Conservation (phyloP, 768 basidiomycete species). For the Termitomyces sp. region DNA sequence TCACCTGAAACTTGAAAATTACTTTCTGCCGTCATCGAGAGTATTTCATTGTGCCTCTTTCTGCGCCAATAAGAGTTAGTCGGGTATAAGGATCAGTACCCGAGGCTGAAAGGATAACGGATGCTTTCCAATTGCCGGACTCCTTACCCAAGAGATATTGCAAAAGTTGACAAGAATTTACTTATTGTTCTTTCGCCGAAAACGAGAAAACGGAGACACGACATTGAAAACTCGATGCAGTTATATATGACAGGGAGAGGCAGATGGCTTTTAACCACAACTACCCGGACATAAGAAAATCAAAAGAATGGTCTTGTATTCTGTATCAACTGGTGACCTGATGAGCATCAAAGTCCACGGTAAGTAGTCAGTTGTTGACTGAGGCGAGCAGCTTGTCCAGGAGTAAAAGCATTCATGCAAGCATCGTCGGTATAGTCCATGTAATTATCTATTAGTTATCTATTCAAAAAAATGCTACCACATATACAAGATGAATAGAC, state of each 20-base stretch:
- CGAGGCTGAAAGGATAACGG: too few relatives aligned
- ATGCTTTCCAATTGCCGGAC: too few relatives aligned
- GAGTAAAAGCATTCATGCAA: not conserved
- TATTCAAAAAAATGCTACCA: not conserved
- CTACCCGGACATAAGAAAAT: not conserved
- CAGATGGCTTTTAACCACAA: too few relatives aligned
- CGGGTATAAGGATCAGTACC: too few relatives aligned
- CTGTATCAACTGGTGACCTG: not conserved
- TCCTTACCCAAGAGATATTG: too few relatives aligned
- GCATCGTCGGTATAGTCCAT: not conserved
- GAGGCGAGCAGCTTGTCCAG: not conserved
- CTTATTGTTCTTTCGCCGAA: too few relatives aligned
- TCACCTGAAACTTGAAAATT: too few relatives aligned
- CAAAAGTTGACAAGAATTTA: too few relatives aligned
- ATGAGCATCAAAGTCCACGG: not conserved
- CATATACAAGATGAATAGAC: not conserved
- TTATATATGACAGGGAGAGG: not conserved
- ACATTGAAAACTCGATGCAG: not conserved
- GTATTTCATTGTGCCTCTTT: too few relatives aligned
- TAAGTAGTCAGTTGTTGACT: not conserved
- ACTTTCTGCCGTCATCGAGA: too few relatives aligned
- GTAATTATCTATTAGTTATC: not conserved
- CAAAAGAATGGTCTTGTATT: not conserved
- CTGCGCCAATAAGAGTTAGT: too few relatives aligned
- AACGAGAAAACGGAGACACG: too few relatives aligned